A percentile compares a stretch with the other conserved stretches of the same genome.
These are phyloP conservation scores for Penicillium sumatraense DNA, from an alignment of 2,329 filamentous ascomycete genomes.

Conservation along the genomic window DNA sequence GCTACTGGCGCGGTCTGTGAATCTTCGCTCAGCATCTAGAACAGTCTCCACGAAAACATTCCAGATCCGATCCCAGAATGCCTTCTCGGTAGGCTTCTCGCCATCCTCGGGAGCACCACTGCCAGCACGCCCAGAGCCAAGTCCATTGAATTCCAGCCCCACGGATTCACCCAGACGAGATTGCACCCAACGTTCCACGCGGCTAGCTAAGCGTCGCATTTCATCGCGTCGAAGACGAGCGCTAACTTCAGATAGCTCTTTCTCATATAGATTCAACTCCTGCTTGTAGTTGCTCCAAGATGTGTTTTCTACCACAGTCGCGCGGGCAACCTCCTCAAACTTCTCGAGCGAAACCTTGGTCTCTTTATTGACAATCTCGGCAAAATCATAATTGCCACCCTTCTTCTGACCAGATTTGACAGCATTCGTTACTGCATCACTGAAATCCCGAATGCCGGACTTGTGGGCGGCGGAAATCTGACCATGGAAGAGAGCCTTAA, in stretches of 20 bases:
- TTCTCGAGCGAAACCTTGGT: constrained; percentile 74
- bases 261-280: constrained; percentile 78
- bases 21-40: constrained; percentile 80
- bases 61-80: constrained; percentile 97
- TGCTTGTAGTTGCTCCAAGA: constrained; percentile 86
- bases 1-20: constrained; percentile 85
- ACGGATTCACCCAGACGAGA: constrained; percentile 85
- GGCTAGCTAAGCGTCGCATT: constrained; percentile 87
- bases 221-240: constrained; percentile 86
- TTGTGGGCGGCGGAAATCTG: constrained; percentile 90
- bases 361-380: constrained; percentile 84
- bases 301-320: constrained; percentile 76
- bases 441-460: constrained; percentile 80
- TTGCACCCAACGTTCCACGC: constrained; percentile 92
- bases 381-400: constrained; percentile 89
- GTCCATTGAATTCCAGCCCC: constrained; percentile 92
- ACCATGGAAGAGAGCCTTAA: constrained; percentile 87
- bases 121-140: constrained; percentile 85
- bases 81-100: constrained; percentile 77
- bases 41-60: constrained; percentile 80
- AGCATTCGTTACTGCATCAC: constrained; percentile 79
- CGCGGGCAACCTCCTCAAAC: constrained; percentile 77
- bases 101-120: constrained; percentile 78
- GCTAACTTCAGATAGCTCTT: constrained; percentile 90
- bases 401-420: constrained; percentile 95